Conservation (phyloP, 352 stramenopile genomes). For the Globisporangium orthogonon region DNA sequence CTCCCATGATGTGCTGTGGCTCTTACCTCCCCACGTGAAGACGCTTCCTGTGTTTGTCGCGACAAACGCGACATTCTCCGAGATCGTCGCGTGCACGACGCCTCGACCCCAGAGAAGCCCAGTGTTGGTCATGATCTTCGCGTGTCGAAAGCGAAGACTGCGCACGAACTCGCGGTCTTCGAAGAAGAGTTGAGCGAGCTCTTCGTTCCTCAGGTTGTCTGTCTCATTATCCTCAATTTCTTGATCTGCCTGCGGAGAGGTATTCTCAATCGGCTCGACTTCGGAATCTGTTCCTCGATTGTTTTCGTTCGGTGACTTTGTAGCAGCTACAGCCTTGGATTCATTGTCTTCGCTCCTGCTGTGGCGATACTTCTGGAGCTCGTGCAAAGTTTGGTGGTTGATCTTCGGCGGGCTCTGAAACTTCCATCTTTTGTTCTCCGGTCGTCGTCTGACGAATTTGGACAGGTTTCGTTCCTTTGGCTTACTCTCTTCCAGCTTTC, state of each 20-base stretch:
- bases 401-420: slow-evolving; percentile 58
- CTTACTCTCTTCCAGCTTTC: slow-evolving; percentile 10
- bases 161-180: slow-evolving; percentile 58
- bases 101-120: slow-evolving; percentile 87
- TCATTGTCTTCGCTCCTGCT: slow-evolving; percentile 5
- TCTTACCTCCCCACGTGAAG: slow-evolving; percentile 87
- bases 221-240: not conserved
- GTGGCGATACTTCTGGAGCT: slow-evolving; percentile 12
- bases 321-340: not conserved
- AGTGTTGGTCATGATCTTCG: slow-evolving; percentile 84
- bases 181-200: slow-evolving; percentile 62
- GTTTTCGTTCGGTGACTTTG: not conserved
- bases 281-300: not conserved
- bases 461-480: slow-evolving; percentile 9
- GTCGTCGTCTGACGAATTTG: slow-evolving; percentile 50
- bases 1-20: slow-evolving; percentile 31
- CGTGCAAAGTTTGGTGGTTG: slow-evolving; percentile 27
- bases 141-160: slow-evolving; percentile 57
- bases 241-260: not conserved
- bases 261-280: slow-evolving; percentile 4
- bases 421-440: slow-evolving; percentile 66
- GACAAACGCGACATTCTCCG: slow-evolving; percentile 84
- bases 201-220: slow-evolving; percentile 31
- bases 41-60: slow-evolving; percentile 77
- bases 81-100: slow-evolving; percentile 67